Evolutionary conservation across 495 filamentous ascomycete genomes (phyloP).

Genomic region (Trichoderma asperelloides): DNA sequence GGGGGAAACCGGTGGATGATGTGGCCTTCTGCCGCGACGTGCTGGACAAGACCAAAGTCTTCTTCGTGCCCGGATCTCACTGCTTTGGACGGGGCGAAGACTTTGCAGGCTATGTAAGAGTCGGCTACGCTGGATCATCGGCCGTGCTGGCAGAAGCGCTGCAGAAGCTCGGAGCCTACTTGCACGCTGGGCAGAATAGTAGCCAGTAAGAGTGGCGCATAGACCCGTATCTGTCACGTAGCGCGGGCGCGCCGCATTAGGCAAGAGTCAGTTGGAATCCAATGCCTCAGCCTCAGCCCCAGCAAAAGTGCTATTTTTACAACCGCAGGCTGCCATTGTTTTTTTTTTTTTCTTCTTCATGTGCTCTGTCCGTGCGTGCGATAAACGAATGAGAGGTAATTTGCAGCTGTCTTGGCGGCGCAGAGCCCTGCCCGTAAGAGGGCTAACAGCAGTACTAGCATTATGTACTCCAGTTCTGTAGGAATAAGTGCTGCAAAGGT

Average conservation of each 20-base stretch:
- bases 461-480: no score
- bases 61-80: slow-evolving; percentile 65
- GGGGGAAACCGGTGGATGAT: slow-evolving; percentile 62
- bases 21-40: slow-evolving; percentile 62
- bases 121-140: slow-evolving; percentile 72
- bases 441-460: no score
- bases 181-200: slow-evolving; percentile 35
- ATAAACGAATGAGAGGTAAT: no score
- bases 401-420: no score
- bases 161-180: slow-evolving; percentile 51
- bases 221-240: background rate
- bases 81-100: slow-evolving; percentile 67
- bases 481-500: no score
- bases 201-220: background rate
- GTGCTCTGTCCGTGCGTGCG: no score
- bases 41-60: slow-evolving; percentile 61
- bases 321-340: background rate
- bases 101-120: slow-evolving; percentile 68
- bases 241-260: background rate
- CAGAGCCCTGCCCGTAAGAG: no score
- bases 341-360: no score
- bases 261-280: background rate
- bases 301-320: background rate
- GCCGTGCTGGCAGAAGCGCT: slow-evolving; percentile 60
- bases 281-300: background rate